Percentiles rank a stretch among this genome's conserved stretches.
Evolutionary conservation across 2,329 filamentous ascomycete species (phyloP).

Genomic region (Hypoxylon sp.): DNA sequence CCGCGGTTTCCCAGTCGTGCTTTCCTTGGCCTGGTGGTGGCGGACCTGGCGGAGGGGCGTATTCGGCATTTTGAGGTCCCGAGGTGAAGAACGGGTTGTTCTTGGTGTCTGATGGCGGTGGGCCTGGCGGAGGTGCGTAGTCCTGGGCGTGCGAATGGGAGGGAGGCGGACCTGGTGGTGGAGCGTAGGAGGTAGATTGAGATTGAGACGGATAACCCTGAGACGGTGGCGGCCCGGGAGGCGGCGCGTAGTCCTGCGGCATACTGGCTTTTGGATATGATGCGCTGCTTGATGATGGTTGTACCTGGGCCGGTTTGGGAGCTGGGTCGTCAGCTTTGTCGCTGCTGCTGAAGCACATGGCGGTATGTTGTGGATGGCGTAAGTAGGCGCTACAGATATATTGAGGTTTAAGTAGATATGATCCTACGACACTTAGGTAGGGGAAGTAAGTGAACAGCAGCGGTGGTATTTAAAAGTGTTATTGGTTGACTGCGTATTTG

Average conservation of each 20-base stretch:
- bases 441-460: background rate
- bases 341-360: constrained; percentile 67
- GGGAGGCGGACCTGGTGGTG: constrained; percentile 58
- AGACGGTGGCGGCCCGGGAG: constrained; percentile 50
- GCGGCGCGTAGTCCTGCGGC: constrained; percentile 51
- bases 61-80: constrained; percentile 53
- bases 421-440: background rate
- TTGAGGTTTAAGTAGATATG: background rate
- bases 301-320: constrained; percentile 57
- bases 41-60: constrained; percentile 58
- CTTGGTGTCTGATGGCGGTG: constrained; percentile 53
- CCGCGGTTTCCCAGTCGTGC: constrained; percentile 79
- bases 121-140: constrained; percentile 51
- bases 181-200: constrained; percentile 47
- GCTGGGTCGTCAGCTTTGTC: constrained; percentile 59
- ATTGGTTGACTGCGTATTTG: background rate
- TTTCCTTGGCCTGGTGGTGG: constrained; percentile 55
- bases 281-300: constrained; percentile 43
- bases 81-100: constrained; percentile 48
- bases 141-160: constrained; percentile 44
- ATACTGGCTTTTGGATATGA: constrained; percentile 43
- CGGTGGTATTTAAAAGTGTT: background rate
- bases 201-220: constrained; percentile 19
- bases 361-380: constrained; percentile 6
- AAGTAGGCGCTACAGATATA: background rate